These are phyloP conservation scores for Fusarium albidum DNA, from an alignment of 2,329 filamentous ascomycete genomes.

Conservation along the genomic window DNA sequence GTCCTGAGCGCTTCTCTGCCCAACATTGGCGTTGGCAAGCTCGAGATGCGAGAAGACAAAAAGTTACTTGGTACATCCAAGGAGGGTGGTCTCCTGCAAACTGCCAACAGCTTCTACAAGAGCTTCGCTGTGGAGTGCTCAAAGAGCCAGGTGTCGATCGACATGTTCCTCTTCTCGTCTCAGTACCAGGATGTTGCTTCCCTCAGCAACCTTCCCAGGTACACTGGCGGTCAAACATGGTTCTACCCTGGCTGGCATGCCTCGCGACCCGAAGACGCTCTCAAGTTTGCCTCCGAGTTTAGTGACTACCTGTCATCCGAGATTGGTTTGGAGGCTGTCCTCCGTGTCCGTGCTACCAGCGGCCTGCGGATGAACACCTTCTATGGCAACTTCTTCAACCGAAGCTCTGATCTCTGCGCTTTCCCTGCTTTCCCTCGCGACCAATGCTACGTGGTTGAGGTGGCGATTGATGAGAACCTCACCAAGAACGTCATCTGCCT, in stretches of 20 bases:
- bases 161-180: constrained; percentile 97
- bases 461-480: constrained; percentile 94
- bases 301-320: constrained; percentile 97
- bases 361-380: constrained; percentile 97
- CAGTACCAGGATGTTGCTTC: constrained; percentile 98
- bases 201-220: constrained; percentile 91
- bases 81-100: constrained; percentile 87
- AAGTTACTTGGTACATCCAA: constrained; percentile 94
- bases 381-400: constrained; percentile 99
- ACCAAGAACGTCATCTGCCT: constrained; percentile 91
- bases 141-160: constrained; percentile 97
- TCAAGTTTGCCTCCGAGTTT: constrained; percentile 97
- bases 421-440: constrained; percentile 98
- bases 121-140: constrained; percentile 98
- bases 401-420: constrained; percentile 95
- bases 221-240: constrained; percentile 97
- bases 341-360: constrained; percentile 93
- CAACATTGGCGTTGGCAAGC: constrained; percentile 87
- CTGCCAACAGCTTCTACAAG: constrained; percentile 97
- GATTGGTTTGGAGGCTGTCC: constrained; percentile 94
- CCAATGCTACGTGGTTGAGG: constrained; percentile 97
- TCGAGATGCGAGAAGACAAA: constrained; percentile 95
- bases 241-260: constrained; percentile 99
- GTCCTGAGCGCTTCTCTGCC: constrained; percentile 90
- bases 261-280: constrained; percentile 89